These are phyloP conservation scores for Blastomyces gilchristii DNA, from an alignment of 2,329 filamentous ascomycete genomes.

Conservation along the genomic window DNA sequence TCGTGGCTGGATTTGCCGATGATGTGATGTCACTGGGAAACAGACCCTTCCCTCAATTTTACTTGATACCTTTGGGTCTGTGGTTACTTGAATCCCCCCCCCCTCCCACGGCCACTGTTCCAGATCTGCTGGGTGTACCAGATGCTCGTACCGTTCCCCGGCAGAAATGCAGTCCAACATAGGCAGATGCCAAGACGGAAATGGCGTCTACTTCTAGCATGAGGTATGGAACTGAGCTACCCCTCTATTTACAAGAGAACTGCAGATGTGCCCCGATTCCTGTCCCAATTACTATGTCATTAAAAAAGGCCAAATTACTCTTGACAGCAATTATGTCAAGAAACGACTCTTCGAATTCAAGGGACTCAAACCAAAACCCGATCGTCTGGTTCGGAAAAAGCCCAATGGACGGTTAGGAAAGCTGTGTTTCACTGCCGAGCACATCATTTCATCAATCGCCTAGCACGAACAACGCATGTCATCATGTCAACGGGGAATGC, in stretches of 20 bases:
- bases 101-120: not conserved
- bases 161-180: not conserved
- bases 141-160: not conserved
- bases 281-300: not conserved
- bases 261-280: not conserved
- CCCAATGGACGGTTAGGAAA: not conserved
- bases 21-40: not conserved
- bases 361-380: not conserved
- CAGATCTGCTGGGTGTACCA: not conserved
- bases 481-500: not conserved
- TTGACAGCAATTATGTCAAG: not conserved
- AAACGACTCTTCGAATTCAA: not conserved
- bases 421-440: not conserved
- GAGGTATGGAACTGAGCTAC: not conserved
- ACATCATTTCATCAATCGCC: not conserved
- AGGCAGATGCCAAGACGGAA: constrained; percentile 1
- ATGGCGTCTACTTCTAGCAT: not conserved
- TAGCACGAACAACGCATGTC: not conserved
- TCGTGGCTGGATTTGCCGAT: not conserved
- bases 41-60: not conserved
- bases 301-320: not conserved
- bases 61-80: not conserved
- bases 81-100: not conserved
- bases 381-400: not conserved
- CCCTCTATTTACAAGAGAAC: not conserved